Base-by-base conservation (phyloP, 2,329 filamentous ascomycete genomes). In the Neonectria neomacrospora region DNA sequence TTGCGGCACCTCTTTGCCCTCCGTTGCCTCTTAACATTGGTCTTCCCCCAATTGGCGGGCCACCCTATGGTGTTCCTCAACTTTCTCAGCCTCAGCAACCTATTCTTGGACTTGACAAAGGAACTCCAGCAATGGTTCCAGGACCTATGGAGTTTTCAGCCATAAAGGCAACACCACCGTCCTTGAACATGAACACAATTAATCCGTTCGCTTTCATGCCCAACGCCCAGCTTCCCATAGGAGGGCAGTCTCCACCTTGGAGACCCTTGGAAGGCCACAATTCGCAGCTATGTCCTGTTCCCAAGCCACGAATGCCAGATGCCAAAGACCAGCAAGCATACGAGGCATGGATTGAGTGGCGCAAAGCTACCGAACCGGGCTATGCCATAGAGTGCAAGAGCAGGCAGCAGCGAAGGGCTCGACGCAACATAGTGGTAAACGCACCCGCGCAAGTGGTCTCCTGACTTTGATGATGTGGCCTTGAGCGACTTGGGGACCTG, bases 281-380 rank as follows among this genome's bases (percentile, higher is more conserved):
- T 34, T 16, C 59, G 16, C 54, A 39, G 2, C 67, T 61, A 22
- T 63, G 55, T 6, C 74, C 73, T 11, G 78, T 77, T 41, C 75
- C 73, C 4, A 84, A 84, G 67, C 82, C 82, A 10, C 76, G 75
- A 4, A 69, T 73, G 30, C 81, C 80, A 48, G 73, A 83, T 62
- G 71, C 82, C 12, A 61, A 70, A 47, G 76, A 77, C 26, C 82
- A 84, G 70, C 80, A 81, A 62, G 75, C 77, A 61, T 84, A 84
- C 68, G 82, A 84, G 71, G 80, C 77, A 37, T 84, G 79, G 66
- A 79, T 84, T 34, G 82, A 84, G 70, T 82, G 79, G 79, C 79
- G 81, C 59, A 84, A 84, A 65, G 80, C 80, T 22, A 79, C 80
- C 50, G 80, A 83, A 66, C 82, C 82, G 6, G 81, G 80, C 2